Evolutionary conservation across 768 basidiomycete species (phyloP).

Genomic region (Suillus decipiens): DNA sequence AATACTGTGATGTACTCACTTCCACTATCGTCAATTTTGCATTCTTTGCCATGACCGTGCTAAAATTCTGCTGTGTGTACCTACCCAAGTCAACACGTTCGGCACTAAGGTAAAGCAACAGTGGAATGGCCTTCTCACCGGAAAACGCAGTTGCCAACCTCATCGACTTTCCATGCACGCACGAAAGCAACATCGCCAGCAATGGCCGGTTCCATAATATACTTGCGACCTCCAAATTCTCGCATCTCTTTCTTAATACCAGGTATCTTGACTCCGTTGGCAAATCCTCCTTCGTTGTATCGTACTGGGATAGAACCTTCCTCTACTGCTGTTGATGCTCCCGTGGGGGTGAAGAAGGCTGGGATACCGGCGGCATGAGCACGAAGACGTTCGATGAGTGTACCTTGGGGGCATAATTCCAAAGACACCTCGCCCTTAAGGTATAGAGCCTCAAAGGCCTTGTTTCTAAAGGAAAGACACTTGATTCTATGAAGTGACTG

Average conservation of each 20-base stretch:
- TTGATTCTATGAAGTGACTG: not conserved
- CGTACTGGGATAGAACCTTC: conserved; percentile 76
- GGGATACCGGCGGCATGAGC: conserved; percentile 91
- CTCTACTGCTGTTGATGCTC: conserved; percentile 87
- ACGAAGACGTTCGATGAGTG: conserved; percentile 83
- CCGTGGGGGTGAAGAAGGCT: conserved; percentile 92
- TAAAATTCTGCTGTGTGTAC: conserved; percentile 89
- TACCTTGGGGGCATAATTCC: conserved; percentile 91
- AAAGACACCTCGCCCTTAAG: conserved; percentile 79
- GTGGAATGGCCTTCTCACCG: conserved; percentile 45
- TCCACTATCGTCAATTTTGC: conserved; percentile 91
- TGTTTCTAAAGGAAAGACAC: conserved; percentile 57
- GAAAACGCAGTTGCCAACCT: conserved; percentile 89
- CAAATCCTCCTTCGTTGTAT: conserved; percentile 73
- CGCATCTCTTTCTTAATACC: conserved; percentile 78
- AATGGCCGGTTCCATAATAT: conserved; percentile 80
- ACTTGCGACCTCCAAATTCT: conserved; percentile 75
- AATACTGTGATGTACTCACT: conserved; percentile 35
- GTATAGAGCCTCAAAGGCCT: conserved; percentile 81
- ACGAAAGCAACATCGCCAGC: conserved; percentile 84
- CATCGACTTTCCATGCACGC: conserved; percentile 91
- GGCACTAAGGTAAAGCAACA: not conserved
- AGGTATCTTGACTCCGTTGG: conserved; percentile 65
- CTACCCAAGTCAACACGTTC: conserved; percentile 37
- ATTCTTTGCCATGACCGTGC: conserved; percentile 85